phyloP scores from a whole-genome alignment of 208 protist genomes.

The Trypanosoma scelopori region DNA sequence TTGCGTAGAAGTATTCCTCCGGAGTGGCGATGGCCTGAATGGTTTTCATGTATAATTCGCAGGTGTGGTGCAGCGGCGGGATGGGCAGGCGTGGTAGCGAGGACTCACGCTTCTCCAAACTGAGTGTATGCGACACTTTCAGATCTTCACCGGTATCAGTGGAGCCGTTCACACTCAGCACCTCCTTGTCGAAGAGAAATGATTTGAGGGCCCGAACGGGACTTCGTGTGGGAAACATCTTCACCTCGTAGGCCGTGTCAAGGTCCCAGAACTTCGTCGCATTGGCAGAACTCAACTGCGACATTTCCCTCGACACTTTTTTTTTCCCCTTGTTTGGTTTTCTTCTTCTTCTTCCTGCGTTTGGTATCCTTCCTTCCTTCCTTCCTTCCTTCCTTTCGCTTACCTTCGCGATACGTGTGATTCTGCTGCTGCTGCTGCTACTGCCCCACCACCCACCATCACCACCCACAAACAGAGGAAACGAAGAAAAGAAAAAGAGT shows the following conservation, averaged over 20 bases:
- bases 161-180: constrained; percentile 24
- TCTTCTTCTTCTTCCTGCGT: too few relatives aligned
- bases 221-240: not conserved
- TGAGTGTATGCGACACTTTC: not conserved
- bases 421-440: not conserved
- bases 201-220: constrained; percentile 17
- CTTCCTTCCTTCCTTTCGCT: constrained; percentile 19
- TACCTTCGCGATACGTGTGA: constrained; percentile 1
- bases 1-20: constrained; percentile 32
- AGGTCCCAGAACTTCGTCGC: constrained; percentile 24
- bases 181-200: constrained; percentile 14
- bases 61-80: constrained; percentile 32
- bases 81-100: constrained; percentile 31
- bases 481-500: too few relatives aligned
- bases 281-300: not conserved
- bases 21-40: constrained; percentile 30
- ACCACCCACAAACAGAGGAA: not conserved
- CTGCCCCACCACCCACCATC: not conserved
- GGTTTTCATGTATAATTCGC: constrained; percentile 36
- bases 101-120: constrained; percentile 29
- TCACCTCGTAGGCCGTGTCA: constrained; percentile 20
- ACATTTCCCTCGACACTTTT: constrained; percentile 12
- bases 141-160: constrained; percentile 14
- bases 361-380: constrained; percentile 27
- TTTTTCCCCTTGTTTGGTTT: not conserved